Conservation (phyloP, 768 basidiomycete species). For the Daedaleopsis nitida region DNA sequence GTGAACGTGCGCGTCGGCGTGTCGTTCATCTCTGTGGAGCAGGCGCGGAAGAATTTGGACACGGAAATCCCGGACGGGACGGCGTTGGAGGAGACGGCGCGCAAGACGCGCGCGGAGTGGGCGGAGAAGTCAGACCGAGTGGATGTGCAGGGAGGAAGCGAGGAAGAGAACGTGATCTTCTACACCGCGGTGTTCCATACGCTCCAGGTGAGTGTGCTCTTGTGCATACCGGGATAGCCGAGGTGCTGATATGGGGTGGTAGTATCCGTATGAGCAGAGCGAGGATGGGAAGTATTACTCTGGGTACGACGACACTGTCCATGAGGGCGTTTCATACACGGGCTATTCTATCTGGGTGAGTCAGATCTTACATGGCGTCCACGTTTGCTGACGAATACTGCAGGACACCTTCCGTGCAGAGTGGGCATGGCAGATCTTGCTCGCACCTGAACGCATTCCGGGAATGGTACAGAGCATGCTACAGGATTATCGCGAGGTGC, state of each 20-base stretch:
- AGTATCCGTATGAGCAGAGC: conserved; percentile 79
- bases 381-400: neutral
- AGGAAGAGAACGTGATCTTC: conserved; percentile 36
- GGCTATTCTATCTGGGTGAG: conserved; percentile 81
- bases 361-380: neutral
- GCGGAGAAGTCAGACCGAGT: conserved; percentile 44
- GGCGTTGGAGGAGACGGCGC: conserved; percentile 40
- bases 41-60: conserved; percentile 45
- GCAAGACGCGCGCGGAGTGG: conserved; percentile 38
- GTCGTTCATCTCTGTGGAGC: conserved; percentile 73
- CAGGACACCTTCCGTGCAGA: conserved; percentile 80
- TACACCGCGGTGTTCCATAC: conserved; percentile 69
- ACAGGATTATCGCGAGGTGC: conserved; percentile 70
- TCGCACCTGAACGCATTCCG: conserved; percentile 75
- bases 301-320: conserved; percentile 68
- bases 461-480: conserved; percentile 82
- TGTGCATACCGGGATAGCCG: neutral
- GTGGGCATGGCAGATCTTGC: conserved; percentile 78
- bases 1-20: conserved; percentile 66
- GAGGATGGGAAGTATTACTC: conserved; percentile 75
- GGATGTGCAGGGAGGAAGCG: conserved; percentile 35
- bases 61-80: conserved; percentile 42
- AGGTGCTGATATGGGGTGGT: neutral
- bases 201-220: conserved; percentile 45
- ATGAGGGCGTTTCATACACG: conserved; percentile 70